A percentile compares a stretch with the other conserved stretches of the same genome.
These are phyloP conservation scores for Lathyrus tuberosus DNA, from an alignment of 306 rosid species.

Conservation along the genomic window DNA sequence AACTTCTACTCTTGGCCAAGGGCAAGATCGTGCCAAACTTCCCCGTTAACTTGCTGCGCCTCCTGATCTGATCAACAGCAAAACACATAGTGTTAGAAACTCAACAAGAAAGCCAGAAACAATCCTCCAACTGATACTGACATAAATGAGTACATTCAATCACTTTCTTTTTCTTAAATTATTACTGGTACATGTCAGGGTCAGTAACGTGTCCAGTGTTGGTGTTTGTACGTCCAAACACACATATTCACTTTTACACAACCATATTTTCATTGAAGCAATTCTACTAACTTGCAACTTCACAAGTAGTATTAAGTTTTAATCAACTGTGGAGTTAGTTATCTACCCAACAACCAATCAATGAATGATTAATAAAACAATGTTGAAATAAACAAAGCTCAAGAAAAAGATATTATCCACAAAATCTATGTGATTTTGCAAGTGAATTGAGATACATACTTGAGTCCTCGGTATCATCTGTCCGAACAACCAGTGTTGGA, in stretches of 20 bases:
- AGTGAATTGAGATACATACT: constrained; percentile 52
- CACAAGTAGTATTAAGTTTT: not conserved
- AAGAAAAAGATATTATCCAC: not conserved
- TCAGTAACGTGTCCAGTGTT: not conserved
- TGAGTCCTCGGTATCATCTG: constrained; percentile 77
- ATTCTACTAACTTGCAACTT: not conserved
- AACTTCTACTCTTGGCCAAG: constrained; percentile 43
- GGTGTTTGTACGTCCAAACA: not conserved
- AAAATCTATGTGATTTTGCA: not conserved
- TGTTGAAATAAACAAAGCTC: not conserved
- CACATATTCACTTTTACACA: not conserved
- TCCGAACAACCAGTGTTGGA: constrained; percentile 66
- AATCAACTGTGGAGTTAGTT: not conserved
- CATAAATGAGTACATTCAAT: not conserved
- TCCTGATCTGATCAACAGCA: constrained; percentile 49
- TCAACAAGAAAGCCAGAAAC: constrained; percentile 26
- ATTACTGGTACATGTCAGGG: not conserved
- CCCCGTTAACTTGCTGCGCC: constrained; percentile 46
- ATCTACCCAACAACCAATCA: constrained; percentile 2
- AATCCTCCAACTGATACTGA: constrained; percentile 4
- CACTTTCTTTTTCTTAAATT: not conserved
- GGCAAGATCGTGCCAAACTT: constrained; percentile 63
- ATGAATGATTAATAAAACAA: not conserved
- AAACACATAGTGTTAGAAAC: constrained; percentile 14
- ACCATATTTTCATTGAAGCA: constrained; percentile 6